Evolutionary conservation across 1,284 basidiomycete species (phyloP), one percentile per base, ranked within the genome.

Genomic region (Singerocomus inundabilis): DNA sequence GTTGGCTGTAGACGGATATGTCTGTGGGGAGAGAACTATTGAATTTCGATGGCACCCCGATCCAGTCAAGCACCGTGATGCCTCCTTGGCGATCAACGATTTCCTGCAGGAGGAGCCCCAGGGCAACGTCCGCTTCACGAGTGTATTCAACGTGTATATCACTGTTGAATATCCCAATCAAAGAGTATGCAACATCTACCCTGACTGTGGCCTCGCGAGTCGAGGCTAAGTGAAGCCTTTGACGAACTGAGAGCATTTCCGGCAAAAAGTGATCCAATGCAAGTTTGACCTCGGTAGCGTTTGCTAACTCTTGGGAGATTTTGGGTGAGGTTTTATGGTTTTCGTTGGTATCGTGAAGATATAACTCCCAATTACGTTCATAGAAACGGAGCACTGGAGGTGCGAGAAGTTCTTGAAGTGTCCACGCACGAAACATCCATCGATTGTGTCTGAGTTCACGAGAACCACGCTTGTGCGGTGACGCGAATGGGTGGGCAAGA

Each of bases 371-470:
- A 21, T 21, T 21, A 21, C 21, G 21, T 21, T 21, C 21, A 21
- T 21, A 21, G 21, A 21, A 21, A 21, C 21, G 21, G 21, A 21
- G 21, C 21, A 21, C 21, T 21, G 21, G 21, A 21, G 21, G 21
- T 21, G 21, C 21, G 21, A 21, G 21, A 21, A 21, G 21, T 21
- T 21, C 21, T 21, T 21, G 21, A 21, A 21, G 21, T 21, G 21
- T 21, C 21, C 21, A 21, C 2, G 46, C 53, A 7, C 59, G 59
- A 10, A 30, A 56, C 44, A 58, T 60, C 56, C 56, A 57, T n/a
- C 51, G 13, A 26, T 56, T 60, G 11, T 48, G 8, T 21, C 44
- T 32, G 8, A 61, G 52, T 1, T 30, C 12, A 18, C 9, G 15
- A 6, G 52, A 39, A 11, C 21, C 21, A 4, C 4, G 21, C 21